These are phyloP conservation scores for Plasmodium chabaudi DNA, from an alignment of 169 alveolate species.

Conservation along the genomic window DNA sequence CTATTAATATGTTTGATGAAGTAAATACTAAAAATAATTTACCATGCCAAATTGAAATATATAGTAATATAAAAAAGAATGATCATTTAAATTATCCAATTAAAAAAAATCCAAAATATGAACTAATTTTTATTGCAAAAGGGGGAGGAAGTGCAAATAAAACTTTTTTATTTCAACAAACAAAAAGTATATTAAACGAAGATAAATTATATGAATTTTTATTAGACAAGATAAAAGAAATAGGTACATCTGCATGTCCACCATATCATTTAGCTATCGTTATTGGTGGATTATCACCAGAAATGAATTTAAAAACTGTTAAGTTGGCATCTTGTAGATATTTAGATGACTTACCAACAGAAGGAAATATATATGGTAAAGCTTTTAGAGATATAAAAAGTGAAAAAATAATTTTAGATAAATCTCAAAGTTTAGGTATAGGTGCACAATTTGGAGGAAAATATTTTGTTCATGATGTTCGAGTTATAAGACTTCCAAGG, in stretches of 20 bases:
- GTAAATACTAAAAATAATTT: conserved; percentile 90
- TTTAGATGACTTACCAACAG: conserved; percentile 86
- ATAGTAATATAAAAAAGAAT: conserved; percentile 33
- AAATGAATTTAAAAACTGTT: conserved; percentile 90
- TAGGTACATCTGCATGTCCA: conserved; percentile 94
- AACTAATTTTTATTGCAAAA: conserved; percentile 88
- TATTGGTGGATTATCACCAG: conserved; percentile 91
- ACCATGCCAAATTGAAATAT: conserved; percentile 90
- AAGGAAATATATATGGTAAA: conserved; percentile 85
- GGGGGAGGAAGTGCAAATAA: conserved; percentile 94
- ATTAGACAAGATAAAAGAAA: conserved; percentile 83
- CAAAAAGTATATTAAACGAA: conserved; percentile 87
- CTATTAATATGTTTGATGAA: conserved; percentile 90
- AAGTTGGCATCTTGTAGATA: conserved; percentile 90
- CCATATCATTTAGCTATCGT: conserved; percentile 93
- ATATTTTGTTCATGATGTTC: conserved; percentile 92
- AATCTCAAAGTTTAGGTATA: conserved; percentile 87
- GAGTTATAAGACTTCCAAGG: conserved; percentile 91
- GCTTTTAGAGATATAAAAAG: conserved; percentile 89
- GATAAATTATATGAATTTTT: conserved; percentile 81
- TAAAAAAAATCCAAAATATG: conserved; percentile 80
- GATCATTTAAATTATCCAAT: background rate
- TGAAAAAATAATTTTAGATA: conserved; percentile 82
- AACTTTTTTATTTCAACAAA: conserved; percentile 90
- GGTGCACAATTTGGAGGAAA: conserved; percentile 95